Conservation (phyloP, 768 basidiomycete species). For the Psilocybe cubensis region DNA sequence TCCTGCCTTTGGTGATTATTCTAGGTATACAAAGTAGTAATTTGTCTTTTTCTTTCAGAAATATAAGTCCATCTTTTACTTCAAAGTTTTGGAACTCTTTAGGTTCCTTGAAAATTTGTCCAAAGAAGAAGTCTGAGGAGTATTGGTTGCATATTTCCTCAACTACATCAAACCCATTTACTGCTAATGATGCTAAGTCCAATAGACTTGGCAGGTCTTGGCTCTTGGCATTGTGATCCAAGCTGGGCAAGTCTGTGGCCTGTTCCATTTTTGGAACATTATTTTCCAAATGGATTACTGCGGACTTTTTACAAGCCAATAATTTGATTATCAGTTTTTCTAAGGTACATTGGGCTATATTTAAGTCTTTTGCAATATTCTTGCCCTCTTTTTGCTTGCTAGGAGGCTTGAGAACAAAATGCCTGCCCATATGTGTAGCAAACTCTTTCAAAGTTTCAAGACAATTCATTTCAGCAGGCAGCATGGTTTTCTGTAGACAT, state of each 20-base stretch:
- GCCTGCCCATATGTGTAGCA: not conserved
- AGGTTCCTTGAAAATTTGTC: constrained; percentile 15
- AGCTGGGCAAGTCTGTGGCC: too few species aligned
- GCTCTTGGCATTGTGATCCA: not conserved
- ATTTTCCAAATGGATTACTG: not conserved
- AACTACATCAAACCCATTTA: not conserved
- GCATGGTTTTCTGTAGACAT: not conserved
- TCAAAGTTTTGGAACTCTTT: constrained; percentile 23
- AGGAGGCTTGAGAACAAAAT: not conserved
- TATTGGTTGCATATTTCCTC: not conserved
- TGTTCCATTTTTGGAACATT: too few species aligned
- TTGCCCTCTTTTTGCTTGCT: not conserved
- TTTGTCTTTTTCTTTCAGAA: constrained; percentile 7
- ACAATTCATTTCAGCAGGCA: not conserved
- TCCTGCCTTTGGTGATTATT: constrained; percentile 13
- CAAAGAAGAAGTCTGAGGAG: constrained; percentile 10
- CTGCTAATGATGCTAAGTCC: not conserved
- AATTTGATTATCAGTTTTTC: not conserved
- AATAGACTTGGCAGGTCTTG: not conserved
- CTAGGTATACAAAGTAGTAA: constrained; percentile 27
- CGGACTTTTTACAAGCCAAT: not conserved
- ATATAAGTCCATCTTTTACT: constrained; percentile 20
- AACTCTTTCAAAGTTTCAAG: not conserved
- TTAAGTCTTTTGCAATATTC: not conserved
- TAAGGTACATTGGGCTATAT: not conserved